Percentiles rank a stretch among this genome's conserved stretches.
Evolutionary conservation across 1,284 basidiomycete genomes (phyloP).

Genomic region (Phellopilus nigrolimitatus): DNA sequence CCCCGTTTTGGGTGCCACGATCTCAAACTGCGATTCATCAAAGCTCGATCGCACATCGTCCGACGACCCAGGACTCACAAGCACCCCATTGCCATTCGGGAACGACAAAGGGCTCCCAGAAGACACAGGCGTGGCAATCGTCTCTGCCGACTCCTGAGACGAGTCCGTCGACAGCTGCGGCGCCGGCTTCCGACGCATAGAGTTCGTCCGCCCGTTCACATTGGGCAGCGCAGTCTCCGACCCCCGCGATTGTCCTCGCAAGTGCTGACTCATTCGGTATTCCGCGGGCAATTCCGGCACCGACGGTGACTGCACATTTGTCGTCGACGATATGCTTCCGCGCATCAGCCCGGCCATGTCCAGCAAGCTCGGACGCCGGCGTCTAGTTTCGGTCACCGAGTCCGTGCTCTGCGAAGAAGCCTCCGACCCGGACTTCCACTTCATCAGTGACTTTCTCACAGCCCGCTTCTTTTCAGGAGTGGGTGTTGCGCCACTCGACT

Average conservation of each 20-base stretch:
- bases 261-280: constrained; percentile 26
- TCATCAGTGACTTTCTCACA: constrained; percentile 58
- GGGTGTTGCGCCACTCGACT: not conserved
- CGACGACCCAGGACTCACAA: constrained; percentile 26
- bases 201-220: too few species aligned
- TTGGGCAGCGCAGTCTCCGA: constrained; percentile 10
- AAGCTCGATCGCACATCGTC: constrained; percentile 31
- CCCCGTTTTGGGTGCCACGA: constrained; percentile 26
- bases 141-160: constrained; percentile 11
- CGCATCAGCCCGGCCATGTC: constrained; percentile 30
- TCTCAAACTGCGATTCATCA: constrained; percentile 35
- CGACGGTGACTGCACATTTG: constrained; percentile 36
- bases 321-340: constrained; percentile 25
- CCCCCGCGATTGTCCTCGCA: constrained; percentile 11
- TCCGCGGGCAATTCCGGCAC: constrained; percentile 40
- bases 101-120: constrained; percentile 7
- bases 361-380: constrained; percentile 37
- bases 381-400: constrained; percentile 27
- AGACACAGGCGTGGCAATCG: constrained; percentile 16
- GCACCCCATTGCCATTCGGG: constrained; percentile 8
- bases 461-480: constrained; percentile 12
- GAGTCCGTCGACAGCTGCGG: constrained; percentile 16
- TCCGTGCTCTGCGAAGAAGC: constrained; percentile 31
- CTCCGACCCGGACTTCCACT: constrained; percentile 48
- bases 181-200: constrained; percentile 13